These are phyloP conservation scores for Hamamelis virginiana DNA, from an alignment of 164 flowering plant species.

Conservation along the genomic window DNA sequence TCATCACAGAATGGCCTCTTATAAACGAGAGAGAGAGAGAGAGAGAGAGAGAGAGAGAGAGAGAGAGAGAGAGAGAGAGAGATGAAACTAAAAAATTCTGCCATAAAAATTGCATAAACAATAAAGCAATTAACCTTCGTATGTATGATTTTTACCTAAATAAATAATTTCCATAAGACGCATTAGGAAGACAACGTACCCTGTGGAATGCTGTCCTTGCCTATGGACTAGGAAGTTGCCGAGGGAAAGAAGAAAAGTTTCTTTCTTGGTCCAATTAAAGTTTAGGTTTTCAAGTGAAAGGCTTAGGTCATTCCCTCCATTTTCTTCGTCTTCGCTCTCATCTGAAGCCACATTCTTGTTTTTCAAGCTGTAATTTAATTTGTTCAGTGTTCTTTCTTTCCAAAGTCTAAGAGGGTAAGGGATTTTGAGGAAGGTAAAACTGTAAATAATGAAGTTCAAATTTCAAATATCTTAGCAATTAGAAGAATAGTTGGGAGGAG, in stretches of 20 bases:
- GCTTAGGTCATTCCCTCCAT: not conserved
- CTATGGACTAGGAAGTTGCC: conserved; percentile 35
- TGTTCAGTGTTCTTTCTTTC: too few relatives aligned
- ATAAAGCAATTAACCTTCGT: not conserved
- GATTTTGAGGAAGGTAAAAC: too few relatives aligned
- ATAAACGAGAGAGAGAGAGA: conserved; percentile 26
- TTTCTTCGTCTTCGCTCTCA: too few relatives aligned
- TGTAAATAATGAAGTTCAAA: too few relatives aligned
- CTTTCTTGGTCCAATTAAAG: conserved; percentile 35
- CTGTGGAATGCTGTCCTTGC: not conserved
- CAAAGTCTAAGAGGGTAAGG: too few relatives aligned
- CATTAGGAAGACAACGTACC: conserved; percentile 21
- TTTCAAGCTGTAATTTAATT: not conserved
- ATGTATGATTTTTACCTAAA: conserved; percentile 20
- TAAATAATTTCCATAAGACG: conserved; percentile 14
- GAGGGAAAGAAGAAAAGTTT: conserved; percentile 36
- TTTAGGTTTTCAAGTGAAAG: conserved; percentile 24
- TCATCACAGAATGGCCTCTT: conserved; percentile 42
- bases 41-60: too few relatives aligned
- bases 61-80: conserved; percentile 4
- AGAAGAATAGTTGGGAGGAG: too few relatives aligned
- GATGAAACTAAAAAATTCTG: too few relatives aligned
- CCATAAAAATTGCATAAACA: too few relatives aligned
- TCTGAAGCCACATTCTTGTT: conserved; percentile 1
- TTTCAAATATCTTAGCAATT: too few relatives aligned